Base-by-base conservation (phyloP, 495 filamentous ascomycete species). In the Cercophora newfieldiana region DNA sequence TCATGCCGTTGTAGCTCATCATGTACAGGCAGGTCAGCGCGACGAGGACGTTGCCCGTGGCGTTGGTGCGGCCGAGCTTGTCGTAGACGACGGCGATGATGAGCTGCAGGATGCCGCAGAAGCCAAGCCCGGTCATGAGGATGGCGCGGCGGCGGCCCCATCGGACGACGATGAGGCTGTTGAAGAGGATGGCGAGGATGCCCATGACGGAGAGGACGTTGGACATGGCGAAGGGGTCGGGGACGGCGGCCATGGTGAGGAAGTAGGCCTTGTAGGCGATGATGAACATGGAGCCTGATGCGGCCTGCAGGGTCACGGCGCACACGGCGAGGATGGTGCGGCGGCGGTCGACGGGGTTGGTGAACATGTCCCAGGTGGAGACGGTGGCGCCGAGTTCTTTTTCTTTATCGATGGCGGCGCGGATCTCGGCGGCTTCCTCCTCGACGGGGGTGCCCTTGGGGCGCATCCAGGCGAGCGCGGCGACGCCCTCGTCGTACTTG, bases 231-330 rank as follows among this genome's bases (percentile, higher is more conserved):
- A 89, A 89, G 6, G 87, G 81, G 63, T 85, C 79, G 22, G 82
- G 81, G 8, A 88, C 81, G 33, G 83, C 77, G 29, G 86, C 84
- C 83, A 89, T 89, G 67, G 83, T 79, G 72, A 89, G 87, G 78
- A 88, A 89, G 71, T 88, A 89, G 1, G 87, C 87, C 57, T 85
- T 84, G 68, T 87, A 89, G 0, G 84, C 84, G 58, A 89, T 87
- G 73, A 88, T 83, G 69, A 82, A 89, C 84, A 88, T 89, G 24
- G 82, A 79, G 1, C 86, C 86, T 0, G 81, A 84, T 1, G 85
- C 85, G 18, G 85, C 86, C 65, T 88, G 86, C 6, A 82, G 79
- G 6, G 77, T 80, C n/a, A 89, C 74, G 19, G 80, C 82, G 19
- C 77, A 78, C 47, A 88, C 79, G 5, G 81, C 77, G n/a, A 86